phyloP scores from a whole-genome alignment of 2,329 filamentous ascomycete genomes.

The Aspergillus sp. region DNA sequence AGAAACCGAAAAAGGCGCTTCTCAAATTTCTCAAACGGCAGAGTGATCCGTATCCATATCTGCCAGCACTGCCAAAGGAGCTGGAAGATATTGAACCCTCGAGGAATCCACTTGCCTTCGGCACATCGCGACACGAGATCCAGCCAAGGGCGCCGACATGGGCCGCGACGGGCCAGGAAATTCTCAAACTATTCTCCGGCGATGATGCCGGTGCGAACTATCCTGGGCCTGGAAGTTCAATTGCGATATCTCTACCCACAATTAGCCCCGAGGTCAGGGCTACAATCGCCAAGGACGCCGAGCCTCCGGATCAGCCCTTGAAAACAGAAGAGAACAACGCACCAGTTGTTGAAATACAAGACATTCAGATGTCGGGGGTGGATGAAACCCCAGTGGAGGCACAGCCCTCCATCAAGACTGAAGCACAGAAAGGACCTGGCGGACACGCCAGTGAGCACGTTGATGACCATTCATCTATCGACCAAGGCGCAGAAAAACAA shows the following conservation, averaged over 20 bases:
- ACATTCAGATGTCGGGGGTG: conserved; percentile 18
- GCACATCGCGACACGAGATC: conserved; percentile 40
- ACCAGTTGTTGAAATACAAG: conserved; percentile 11
- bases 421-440: conserved; percentile 11
- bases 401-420: conserved; percentile 9
- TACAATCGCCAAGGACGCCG: conserved; percentile 14
- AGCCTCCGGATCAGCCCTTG: conserved; percentile 12
- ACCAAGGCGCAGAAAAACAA: conserved; percentile 37
- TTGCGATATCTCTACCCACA: conserved; percentile 43
- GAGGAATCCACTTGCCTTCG: conserved; percentile 36
- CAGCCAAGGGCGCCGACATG: conserved; percentile 39
- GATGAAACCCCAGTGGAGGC: conserved; percentile 10
- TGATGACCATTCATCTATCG: conserved; percentile 34
- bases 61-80: conserved; percentile 36
- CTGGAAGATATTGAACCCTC: conserved; percentile 27
- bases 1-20: conserved; percentile 51
- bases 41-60: conserved; percentile 53
- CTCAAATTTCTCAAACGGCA: conserved; percentile 53
- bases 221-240: conserved; percentile 35
- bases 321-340: conserved; percentile 9
- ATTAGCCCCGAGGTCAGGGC: conserved; percentile 23
- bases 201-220: conserved; percentile 34
- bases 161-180: conserved; percentile 49
- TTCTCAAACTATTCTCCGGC: conserved; percentile 44
- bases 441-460: conserved; percentile 13